Evolutionary conservation across 2,329 filamentous ascomycete genomes (phyloP), one percentile per base, ranked within the genome.

Genomic region (Cladosporium halotolerans): DNA sequence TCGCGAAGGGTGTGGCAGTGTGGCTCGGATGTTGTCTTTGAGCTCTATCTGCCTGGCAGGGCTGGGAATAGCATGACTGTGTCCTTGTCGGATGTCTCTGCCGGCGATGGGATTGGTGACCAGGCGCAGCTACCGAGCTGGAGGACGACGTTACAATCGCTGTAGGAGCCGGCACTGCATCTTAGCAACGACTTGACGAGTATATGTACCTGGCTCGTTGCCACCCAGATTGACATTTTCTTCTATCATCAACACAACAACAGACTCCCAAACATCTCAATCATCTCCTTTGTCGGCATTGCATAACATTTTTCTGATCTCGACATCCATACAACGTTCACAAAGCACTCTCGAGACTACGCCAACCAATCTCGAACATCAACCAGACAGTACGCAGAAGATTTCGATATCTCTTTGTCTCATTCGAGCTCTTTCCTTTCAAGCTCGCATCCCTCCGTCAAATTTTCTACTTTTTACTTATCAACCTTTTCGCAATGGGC

Each of bases 61-160:
- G 48, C 48, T 51, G 39, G 48, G 48, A 51, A 51, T 51, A 51
- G 48, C 40, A 51, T 51, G 48, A 51, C 48, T 51, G 48, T 51
- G 40, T 43, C 40, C 48, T 33, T 28, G 23, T 28, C 23, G 23
- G 23, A 28, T 28, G 23, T 28, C 23, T 28, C 23, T 28, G 23
- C 23, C 48, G 48, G 42, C 11, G 8, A 8, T 16, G 40, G 23
- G 23, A 23, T 9, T 18, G 18, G 18, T 42, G 13, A 34, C 23
- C 41, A 33, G 33, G 33, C 44, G 45, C 45, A 54, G 36, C 44
- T 43, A 39, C 44, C 32, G 40, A 49, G 44, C 44, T 54, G 45
- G 52, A 46, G 44, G 10, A 38, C 16, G 13, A 28, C 19, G 43
- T 18, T 44, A 38, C 33, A 44, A 19, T 51, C 23, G 38, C 52